Conservation (phyloP, 2,329 filamentous ascomycete species). For the Arthrinium puccinioides region DNA sequence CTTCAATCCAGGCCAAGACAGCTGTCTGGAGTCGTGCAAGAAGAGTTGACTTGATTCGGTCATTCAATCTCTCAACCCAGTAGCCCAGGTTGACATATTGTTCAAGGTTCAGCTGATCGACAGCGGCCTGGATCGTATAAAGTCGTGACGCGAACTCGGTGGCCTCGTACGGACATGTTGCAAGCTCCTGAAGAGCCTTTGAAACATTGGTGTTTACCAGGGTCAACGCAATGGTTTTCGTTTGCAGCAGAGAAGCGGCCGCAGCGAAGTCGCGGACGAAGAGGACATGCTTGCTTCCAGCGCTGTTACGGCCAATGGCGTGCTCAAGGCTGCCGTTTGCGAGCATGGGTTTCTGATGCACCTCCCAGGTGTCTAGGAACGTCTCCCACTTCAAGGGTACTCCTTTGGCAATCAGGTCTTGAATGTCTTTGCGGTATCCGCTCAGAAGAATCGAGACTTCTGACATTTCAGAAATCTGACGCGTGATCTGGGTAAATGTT, state of each 20-base stretch:
- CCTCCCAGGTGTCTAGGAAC: constrained; percentile 92
- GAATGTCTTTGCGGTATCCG: constrained; percentile 87
- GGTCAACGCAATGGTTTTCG: constrained; percentile 72
- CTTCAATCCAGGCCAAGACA: constrained; percentile 77
- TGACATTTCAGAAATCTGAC: constrained; percentile 76
- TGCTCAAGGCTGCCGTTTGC: constrained; percentile 54
- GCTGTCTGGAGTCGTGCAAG: constrained; percentile 78
- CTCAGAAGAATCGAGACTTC: constrained; percentile 82
- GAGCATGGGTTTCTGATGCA: constrained; percentile 62
- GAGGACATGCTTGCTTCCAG: constrained; percentile 89
- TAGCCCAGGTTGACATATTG: constrained; percentile 88
- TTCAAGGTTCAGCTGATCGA: constrained; percentile 94
- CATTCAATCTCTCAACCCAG: constrained; percentile 86
- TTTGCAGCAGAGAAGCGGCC: constrained; percentile 80
- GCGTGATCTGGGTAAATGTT: constrained; percentile 81
- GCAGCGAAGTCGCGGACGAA: constrained; percentile 92
- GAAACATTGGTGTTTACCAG: constrained; percentile 76
- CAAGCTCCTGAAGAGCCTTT: constrained; percentile 75
- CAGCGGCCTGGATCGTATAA: constrained; percentile 80
- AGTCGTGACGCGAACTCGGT: constrained; percentile 74
- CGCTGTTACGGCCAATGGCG: constrained; percentile 43
- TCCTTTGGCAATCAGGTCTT: constrained; percentile 75
- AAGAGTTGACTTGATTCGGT: constrained; percentile 73
- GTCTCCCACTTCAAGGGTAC: constrained; percentile 93
- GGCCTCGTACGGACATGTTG: constrained; percentile 74